These are phyloP conservation scores for Oryza glaberrima DNA, from an alignment of 176 grass and related monocot genomes.

Conservation along the genomic window DNA sequence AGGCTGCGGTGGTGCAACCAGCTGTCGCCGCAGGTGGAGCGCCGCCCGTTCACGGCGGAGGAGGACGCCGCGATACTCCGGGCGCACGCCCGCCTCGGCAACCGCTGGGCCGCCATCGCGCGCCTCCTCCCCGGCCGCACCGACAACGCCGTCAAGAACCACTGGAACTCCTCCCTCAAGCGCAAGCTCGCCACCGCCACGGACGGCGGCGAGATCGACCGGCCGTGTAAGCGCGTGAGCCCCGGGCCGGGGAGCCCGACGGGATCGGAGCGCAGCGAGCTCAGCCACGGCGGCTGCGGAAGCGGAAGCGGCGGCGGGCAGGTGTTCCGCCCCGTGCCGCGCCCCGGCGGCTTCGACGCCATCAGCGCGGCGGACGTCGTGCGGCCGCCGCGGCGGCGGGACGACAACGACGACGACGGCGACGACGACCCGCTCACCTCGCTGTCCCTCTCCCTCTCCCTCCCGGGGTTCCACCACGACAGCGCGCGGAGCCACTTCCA, in stretches of 20 bases:
- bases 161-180: constrained; percentile 98
- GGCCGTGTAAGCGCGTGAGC: constrained; percentile 58
- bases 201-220: background rate
- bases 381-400: background rate
- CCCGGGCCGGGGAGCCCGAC: constrained; percentile 62
- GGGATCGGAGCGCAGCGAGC: constrained; percentile 77
- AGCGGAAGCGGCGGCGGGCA: background rate
- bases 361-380: constrained; percentile 10
- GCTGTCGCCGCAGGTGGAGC: constrained; percentile 96
- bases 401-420: constrained; percentile 17
- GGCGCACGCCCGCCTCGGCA: constrained; percentile 72
- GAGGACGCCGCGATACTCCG: constrained; percentile 82
- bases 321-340: constrained; percentile 62
- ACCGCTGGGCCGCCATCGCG: constrained; percentile 95
- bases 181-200: constrained; percentile 48
- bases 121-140: constrained; percentile 80
- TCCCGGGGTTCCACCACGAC: constrained; percentile 56
- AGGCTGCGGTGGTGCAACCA: constrained; percentile 98
- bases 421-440: constrained; percentile 79
- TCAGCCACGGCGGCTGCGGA: constrained; percentile 46
- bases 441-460: constrained; percentile 78
- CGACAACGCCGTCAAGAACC: constrained; percentile 98
- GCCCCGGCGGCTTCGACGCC: constrained; percentile 49
- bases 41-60: constrained; percentile 82
- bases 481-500: constrained; percentile 58